Base-by-base conservation (phyloP, 2,329 filamentous ascomycete genomes). In the Aspergillus fumigatiaffinis region DNA sequence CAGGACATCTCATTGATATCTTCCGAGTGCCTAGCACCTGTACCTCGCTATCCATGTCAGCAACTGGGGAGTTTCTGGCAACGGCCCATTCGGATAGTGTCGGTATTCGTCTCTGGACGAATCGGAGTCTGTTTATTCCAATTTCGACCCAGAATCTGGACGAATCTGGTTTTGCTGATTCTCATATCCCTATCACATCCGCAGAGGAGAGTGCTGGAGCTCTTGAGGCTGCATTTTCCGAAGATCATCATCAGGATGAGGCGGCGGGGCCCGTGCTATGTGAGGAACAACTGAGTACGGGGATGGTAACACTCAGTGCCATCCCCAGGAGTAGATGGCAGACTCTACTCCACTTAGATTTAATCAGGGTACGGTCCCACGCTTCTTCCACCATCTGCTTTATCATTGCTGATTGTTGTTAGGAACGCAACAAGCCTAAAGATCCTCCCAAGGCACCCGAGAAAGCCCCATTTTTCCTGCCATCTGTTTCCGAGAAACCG, bases 81-180 rank as follows among this genome's bases (percentile, higher is more conserved):
- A 94, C 92, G 3, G 89, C 92, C 0, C 87, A 92, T 53, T 86
- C 91, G 54, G 89, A 88, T 56, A 86, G 88, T 61, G 84, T 96
- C 1, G 94, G 94, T 12, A 88, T 99, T n/a, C 88, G 91, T 64
- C 85, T 99, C 50, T 99, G 94, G 93, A 97, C 91, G 23, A 99
- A 99, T 76, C 90, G 90, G 68, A 88, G 89, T 0, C 80, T 97
- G 1, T 99, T 96, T 79, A 90, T 87, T 55, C 92, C 96, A 66
- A 86, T 96, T 0, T 88, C 92, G 0, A 95, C 92, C 1, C 83
- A 89, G 21, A 90, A 94, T 66, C 89, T 99, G 57, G 87, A 89
- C 3, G 91, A 95, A 62, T 82, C 85, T 54, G 87, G 91, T 50
- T 85, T 96, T 47, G 79, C 79, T 7, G 77, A 85, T 12, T 82